Base-by-base conservation (phyloP, 768 basidiomycete species). In the Lyophyllum atratum region DNA sequence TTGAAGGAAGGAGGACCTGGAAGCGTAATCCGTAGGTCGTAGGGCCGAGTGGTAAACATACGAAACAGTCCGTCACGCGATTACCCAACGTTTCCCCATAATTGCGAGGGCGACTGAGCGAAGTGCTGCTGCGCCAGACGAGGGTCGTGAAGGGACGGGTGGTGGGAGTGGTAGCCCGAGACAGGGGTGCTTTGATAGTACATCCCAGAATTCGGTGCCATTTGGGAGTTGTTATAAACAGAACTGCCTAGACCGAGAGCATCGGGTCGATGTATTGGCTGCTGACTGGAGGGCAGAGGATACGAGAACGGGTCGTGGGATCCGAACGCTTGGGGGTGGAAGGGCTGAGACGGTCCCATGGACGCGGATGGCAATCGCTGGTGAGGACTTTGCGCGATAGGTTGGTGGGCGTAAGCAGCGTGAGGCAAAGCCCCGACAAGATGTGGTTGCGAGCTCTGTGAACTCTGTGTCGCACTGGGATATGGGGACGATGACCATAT, bases 41-140 rank as follows among this genome's bases (percentile, higher is more conserved):
- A 22, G 47, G 31, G 49, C 46, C 33, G 31, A 9, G 28, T 37
- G 19, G 46, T 5, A 29, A 15, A 37, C 47, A 40, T 49, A 37
- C 46, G 14, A 19, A 37, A 55, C 17, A 40, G 17, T 37, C 28
- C 5, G 21, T 9, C 39, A 37, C 15, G 28, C 37, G 28, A 46
- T 66, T 63, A 75, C 26, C 74, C 72, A 52, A 58, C 68, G 54
- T 71, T 72, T 26, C 72, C 65, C 76, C 74, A 76, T 9, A 70
- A 46, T 52, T 74, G 74, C 10, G 74, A 68, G 56, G 73, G 67
- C 3, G 70, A 54, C 6, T 72, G 69, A 9, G 69, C 61, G 19
- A 66, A 48, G 45, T 67, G 69, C 34, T 66, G 63, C 11, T 70
- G 68, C 46, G 56, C 50, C 24, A 69, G 45, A 24, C 70, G 65